Base-by-base conservation (phyloP, 768 basidiomycete species). In the Amanita pallidorosea region DNA sequence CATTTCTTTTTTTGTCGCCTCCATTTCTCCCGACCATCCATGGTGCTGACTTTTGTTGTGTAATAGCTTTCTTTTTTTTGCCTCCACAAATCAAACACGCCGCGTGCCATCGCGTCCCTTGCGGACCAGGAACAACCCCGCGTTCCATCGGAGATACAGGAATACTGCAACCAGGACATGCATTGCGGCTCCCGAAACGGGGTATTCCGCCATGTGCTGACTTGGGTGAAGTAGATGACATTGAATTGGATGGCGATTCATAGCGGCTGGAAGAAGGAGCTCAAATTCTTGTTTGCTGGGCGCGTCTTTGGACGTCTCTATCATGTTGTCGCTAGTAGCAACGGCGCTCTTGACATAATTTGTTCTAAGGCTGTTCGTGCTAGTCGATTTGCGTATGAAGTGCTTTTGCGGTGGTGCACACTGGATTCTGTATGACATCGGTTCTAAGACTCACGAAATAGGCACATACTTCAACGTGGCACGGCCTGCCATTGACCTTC, bases 71-170 rank as follows among this genome's bases (percentile, higher is more conserved):
- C 17, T 18, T 31, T 61, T 76, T 83, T 62, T 79, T 86, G 0
- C 89, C 89, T 1, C 89, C 89, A 59, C 89, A 92, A 5, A 88
- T 73, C 45, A 92, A 72, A 63, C 89, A 92, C 35, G 73, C 60
- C 6, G 75, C 70, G 63, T 92, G 89, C 89, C 89, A 92, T 55
- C 77, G 76, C 29, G 83, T 81, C 33, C 85, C 85, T 53, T 86
- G 83, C 20, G 89, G 89, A 4, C 89, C 89, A 23, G 87, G 83
- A 35, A 92, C 84, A 27, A 91, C 88, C 7, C 89, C 89, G 52
- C 77, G 72, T 59, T 91, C 89, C 88, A 92, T 90, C 1, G 77
- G 77, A 13, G 85, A 86, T 11, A 91, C 89, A 0, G 77, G 60
- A 57, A 76, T 80, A 47, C 70, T 71, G 63, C 89, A 92, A 22